A percentile compares a stretch with the other conserved stretches of the same genome.
These are phyloP conservation scores for Auriscalpium microsporum DNA, from an alignment of 768 basidiomycete species.

Conservation along the genomic window DNA sequence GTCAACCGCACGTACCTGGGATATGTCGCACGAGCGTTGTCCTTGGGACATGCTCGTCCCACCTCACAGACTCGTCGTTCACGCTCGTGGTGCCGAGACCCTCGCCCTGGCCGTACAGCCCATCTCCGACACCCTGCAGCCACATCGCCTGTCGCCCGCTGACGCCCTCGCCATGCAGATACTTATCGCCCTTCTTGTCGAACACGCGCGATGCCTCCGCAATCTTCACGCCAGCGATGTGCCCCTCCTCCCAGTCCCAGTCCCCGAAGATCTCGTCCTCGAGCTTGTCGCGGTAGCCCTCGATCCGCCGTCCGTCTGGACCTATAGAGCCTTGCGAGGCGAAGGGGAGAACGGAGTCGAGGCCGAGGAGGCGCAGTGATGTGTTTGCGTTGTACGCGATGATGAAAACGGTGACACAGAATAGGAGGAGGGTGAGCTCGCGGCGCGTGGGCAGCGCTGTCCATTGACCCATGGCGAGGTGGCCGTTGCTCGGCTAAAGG, in stretches of 20 bases:
- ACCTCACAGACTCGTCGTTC: constrained; percentile 46
- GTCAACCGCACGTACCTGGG: constrained; percentile 39
- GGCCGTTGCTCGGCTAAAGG: not conserved
- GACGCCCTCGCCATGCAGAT: constrained; percentile 35
- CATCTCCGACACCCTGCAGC: constrained; percentile 15
- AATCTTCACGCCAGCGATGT: constrained; percentile 47
- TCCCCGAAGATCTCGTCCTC: constrained; percentile 61
- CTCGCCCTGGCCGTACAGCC: constrained; percentile 18
- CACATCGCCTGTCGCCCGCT: constrained; percentile 17
- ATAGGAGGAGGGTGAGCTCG: constrained; percentile 61
- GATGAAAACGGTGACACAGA: constrained; percentile 56
- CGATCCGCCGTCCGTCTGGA: constrained; percentile 40
- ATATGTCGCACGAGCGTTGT: constrained; percentile 54
- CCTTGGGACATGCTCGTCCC: constrained; percentile 47
- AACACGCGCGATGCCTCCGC: constrained; percentile 39
- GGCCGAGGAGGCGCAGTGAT: constrained; percentile 41
- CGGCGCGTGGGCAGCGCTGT: constrained; percentile 59
- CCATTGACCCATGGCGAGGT: constrained; percentile 32
- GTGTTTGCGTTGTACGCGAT: constrained; percentile 69
- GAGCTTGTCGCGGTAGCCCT: constrained; percentile 46
- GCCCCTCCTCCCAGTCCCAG: constrained; percentile 57
- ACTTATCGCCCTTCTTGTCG: constrained; percentile 22
- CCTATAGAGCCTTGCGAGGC: constrained; percentile 22
- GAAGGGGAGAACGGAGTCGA: constrained; percentile 8
- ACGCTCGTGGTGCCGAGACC: constrained; percentile 25